These are phyloP conservation scores for Ophiostoma montium DNA, from an alignment of 2,329 filamentous ascomycete species.

Conservation along the genomic window DNA sequence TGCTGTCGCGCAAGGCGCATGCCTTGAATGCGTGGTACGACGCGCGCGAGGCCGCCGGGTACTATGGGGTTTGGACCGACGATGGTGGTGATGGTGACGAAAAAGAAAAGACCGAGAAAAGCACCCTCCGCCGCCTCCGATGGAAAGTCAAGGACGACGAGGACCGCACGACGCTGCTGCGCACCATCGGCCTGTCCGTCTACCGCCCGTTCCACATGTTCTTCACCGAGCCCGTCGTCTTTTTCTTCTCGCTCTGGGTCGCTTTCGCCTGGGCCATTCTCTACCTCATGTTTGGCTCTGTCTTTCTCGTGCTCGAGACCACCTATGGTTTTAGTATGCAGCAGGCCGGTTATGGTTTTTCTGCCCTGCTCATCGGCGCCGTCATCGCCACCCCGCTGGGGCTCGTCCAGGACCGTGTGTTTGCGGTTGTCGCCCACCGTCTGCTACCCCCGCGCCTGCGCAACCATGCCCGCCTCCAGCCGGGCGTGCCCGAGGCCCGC, in stretches of 20 bases:
- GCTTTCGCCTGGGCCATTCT: conserved; percentile 81
- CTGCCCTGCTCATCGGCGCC: conserved; percentile 54
- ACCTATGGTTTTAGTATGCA: conserved; percentile 55
- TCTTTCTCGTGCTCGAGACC: conserved; percentile 61
- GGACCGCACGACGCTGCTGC: conserved; percentile 50
- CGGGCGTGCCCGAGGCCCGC: conserved; percentile 55
- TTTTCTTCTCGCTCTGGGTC: conserved; percentile 82
- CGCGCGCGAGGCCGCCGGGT: conserved; percentile 49
- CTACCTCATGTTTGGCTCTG: conserved; percentile 69
- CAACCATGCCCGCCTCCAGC: conserved; percentile 25
- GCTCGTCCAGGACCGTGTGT: conserved; percentile 57
- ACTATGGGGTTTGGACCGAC: conserved; percentile 32
- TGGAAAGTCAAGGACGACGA: conserved; percentile 75
- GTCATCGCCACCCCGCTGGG: conserved; percentile 53
- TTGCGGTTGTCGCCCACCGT: conserved; percentile 24
- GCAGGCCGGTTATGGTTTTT: conserved; percentile 58
- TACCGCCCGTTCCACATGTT: conserved; percentile 67
- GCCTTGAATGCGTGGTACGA: conserved; percentile 70
- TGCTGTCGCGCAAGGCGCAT: conserved; percentile 62
- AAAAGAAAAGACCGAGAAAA: background rate
- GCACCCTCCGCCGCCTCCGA: conserved; percentile 42
- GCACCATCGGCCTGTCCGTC: conserved; percentile 61
- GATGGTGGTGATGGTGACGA: conserved; percentile 1
- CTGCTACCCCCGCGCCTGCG: conserved; percentile 23
- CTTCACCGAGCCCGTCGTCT: conserved; percentile 63